Percentiles rank a stretch among this genome's conserved stretches.
Evolutionary conservation across 1,139 yeast genomes (phyloP).

Genomic region (Saccharomycopsis hybrid): DNA sequence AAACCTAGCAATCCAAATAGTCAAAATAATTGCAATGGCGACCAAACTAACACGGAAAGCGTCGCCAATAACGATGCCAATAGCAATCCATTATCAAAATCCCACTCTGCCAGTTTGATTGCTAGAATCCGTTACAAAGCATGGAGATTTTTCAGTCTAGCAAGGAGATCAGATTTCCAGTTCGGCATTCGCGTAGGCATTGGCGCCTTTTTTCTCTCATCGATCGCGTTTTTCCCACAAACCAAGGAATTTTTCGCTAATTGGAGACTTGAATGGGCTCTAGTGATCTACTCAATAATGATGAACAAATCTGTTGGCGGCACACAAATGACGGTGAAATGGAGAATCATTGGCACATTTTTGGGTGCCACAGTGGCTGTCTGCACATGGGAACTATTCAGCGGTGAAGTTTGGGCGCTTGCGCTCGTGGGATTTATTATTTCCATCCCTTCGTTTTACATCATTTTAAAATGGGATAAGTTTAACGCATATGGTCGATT

Average conservation of each 20-base stretch:
- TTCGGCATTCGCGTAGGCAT: conserved; percentile 76
- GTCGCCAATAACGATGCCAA: neutral
- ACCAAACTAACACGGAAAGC: no score
- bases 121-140: conserved; percentile 24
- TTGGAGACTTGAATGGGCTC: conserved; percentile 84
- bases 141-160: conserved; percentile 39
- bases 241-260: conserved; percentile 48
- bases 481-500: conserved; percentile 67
- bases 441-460: conserved; percentile 60
- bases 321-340: conserved; percentile 70
- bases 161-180: conserved; percentile 61
- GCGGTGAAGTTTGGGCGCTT: conserved; percentile 50
- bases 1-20: neutral
- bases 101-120: neutral
- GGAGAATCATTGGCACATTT: conserved; percentile 71
- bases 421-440: conserved; percentile 54
- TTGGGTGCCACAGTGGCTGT: conserved; percentile 63
- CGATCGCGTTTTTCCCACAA: conserved; percentile 59
- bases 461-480: conserved; percentile 59
- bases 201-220: conserved; percentile 63
- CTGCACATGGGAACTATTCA: conserved; percentile 49
- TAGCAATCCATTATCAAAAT: neutral
- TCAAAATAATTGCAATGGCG: neutral
- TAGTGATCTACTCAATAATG: conserved; percentile 73
- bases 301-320: conserved; percentile 89